These are phyloP conservation scores for Chionographis japonica DNA, from an alignment of 106 monocot genomes.

Conservation along the genomic window DNA sequence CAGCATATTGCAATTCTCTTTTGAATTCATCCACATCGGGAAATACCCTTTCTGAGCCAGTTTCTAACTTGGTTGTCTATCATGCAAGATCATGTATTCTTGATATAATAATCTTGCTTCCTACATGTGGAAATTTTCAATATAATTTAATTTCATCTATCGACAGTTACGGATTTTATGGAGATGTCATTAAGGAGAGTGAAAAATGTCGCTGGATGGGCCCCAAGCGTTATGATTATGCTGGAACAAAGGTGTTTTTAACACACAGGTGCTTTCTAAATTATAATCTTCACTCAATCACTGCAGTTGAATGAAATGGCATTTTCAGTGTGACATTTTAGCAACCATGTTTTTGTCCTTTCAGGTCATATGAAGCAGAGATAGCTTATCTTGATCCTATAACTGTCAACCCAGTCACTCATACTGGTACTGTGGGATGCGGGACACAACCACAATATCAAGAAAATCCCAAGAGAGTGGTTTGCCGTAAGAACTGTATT, in stretches of 20 bases:
- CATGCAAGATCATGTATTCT: neutral
- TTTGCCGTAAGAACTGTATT: constrained; percentile 56
- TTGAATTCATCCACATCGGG: too few relatives aligned
- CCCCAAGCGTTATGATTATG: constrained; percentile 86
- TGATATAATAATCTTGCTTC: neutral
- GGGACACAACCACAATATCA: constrained; percentile 3
- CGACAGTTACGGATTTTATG: constrained; percentile 89
- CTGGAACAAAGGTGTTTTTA: constrained; percentile 88
- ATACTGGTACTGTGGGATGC: neutral
- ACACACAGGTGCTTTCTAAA: constrained; percentile 62
- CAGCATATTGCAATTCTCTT: too few relatives aligned
- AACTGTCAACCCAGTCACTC: constrained; percentile 11
- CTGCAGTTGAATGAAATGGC: neutral
- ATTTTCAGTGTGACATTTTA: neutral
- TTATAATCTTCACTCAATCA: neutral
- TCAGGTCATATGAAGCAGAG: constrained; percentile 84
- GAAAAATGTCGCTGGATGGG: constrained; percentile 98
- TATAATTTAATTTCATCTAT: constrained; percentile 1
- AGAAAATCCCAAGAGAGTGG: constrained; percentile 17
- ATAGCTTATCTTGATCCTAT: constrained; percentile 52
- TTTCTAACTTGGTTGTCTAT: too few relatives aligned
- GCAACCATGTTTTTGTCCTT: neutral
- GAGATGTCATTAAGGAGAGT: constrained; percentile 91
- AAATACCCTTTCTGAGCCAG: too few relatives aligned
- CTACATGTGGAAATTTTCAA: neutral